Conservation (phyloP, 2,329 filamentous ascomycete genomes). For the Cercospora beticola region DNA sequence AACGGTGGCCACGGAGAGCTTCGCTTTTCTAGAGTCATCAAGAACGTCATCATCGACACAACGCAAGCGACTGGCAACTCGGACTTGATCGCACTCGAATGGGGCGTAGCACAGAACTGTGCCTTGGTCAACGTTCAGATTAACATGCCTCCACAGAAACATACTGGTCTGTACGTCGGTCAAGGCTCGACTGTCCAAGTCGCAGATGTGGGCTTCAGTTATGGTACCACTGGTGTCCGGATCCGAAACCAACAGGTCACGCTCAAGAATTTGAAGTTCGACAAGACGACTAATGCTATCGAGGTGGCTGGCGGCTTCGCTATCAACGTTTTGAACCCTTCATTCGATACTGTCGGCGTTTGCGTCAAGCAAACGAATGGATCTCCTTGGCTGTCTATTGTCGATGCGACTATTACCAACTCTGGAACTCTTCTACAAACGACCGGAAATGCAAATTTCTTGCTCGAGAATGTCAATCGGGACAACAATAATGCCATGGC, state of each 20-base stretch:
- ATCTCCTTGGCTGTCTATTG: slow-evolving; percentile 18
- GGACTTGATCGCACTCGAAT: slow-evolving; percentile 24
- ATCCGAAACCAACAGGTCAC: slow-evolving; percentile 18
- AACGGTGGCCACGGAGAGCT: slow-evolving; percentile 12
- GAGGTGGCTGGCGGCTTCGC: slow-evolving; percentile 17
- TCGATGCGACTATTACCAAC: slow-evolving; percentile 14
- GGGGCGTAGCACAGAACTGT: slow-evolving; percentile 31
- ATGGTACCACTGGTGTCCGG: slow-evolving; percentile 23
- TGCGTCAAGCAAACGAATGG: slow-evolving; percentile 18
- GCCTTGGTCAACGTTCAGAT: slow-evolving; percentile 30
- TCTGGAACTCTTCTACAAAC: slow-evolving; percentile 18
- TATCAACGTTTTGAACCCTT: slow-evolving; percentile 18
- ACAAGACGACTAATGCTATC: slow-evolving; percentile 18
- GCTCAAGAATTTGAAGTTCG: slow-evolving; percentile 21
- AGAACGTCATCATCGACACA: slow-evolving; percentile 30
- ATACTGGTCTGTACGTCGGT: slow-evolving; percentile 32
- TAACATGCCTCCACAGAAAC: slow-evolving; percentile 38
- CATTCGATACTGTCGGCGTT: slow-evolving; percentile 12
- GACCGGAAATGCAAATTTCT: slow-evolving; percentile 21
- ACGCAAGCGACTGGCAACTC: slow-evolving; percentile 16
- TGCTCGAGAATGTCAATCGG: slow-evolving; percentile 20
- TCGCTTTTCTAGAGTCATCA: slow-evolving; percentile 19
- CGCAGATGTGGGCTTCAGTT: slow-evolving; percentile 32
- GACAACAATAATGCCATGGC: slow-evolving; percentile 14
- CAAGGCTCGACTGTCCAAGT: slow-evolving; percentile 33